phyloP scores from a whole-genome alignment of 2,329 filamentous ascomycete species.

The Alternaria rosae region DNA sequence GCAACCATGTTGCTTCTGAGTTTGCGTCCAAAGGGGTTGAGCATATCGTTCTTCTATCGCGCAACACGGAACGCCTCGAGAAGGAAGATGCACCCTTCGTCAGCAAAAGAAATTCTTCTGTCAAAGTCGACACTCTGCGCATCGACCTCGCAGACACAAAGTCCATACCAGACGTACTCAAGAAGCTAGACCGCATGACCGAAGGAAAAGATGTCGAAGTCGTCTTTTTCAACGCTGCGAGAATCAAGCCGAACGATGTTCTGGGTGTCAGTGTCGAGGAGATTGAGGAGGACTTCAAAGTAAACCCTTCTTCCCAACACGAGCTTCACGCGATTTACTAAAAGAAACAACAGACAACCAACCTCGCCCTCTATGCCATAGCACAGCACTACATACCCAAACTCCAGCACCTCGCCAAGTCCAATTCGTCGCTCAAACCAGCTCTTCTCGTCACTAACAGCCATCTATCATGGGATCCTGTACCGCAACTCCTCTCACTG shows the following conservation, averaged over 20 bases:
- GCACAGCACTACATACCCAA: conserved; percentile 58
- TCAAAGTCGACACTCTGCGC: conserved; percentile 53
- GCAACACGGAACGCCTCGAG: conserved; percentile 53
- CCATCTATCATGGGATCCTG: conserved; percentile 57
- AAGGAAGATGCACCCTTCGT: conserved; percentile 45
- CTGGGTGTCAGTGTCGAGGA: conserved; percentile 54
- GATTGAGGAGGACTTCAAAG: conserved; percentile 60
- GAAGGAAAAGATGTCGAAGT: conserved; percentile 52
- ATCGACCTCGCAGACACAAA: conserved; percentile 55
- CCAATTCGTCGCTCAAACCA: conserved; percentile 48
- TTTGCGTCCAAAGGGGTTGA: conserved; percentile 56
- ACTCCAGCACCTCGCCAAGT: conserved; percentile 41
- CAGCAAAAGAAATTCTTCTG: conserved; percentile 34
- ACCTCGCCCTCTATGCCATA: conserved; percentile 58
- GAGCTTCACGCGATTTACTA: not conserved
- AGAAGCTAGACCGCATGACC: conserved; percentile 50
- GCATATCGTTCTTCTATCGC: conserved; percentile 59
- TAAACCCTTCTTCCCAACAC: conserved; percentile 26
- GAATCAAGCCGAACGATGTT: conserved; percentile 54
- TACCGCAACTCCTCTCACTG: conserved; percentile 58
- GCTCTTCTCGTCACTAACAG: conserved; percentile 60
- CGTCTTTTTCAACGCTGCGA: conserved; percentile 62
- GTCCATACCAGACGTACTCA: conserved; percentile 50
- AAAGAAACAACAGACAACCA: conserved; percentile 50
- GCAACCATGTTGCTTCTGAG: conserved; percentile 49